Evolutionary conservation across 2,329 filamentous ascomycete species (phyloP).

Genomic region (Alternaria tenuissima): DNA sequence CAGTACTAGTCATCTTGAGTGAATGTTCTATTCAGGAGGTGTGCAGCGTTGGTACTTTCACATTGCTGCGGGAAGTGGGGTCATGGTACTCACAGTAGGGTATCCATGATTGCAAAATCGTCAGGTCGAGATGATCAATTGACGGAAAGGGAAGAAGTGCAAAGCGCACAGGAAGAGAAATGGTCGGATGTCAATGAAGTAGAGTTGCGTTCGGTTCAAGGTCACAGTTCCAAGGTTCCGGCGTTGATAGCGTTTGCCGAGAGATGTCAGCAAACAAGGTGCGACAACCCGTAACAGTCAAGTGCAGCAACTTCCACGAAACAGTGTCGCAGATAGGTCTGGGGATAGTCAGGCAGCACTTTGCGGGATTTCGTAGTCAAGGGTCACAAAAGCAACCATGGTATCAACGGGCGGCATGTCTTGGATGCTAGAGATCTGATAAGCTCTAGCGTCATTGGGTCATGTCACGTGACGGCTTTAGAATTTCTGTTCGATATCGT

Average conservation of each 20-base stretch:
- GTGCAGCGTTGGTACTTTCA: slow-evolving; percentile 12
- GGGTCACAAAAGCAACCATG: slow-evolving; percentile 22
- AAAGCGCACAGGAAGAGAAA: slow-evolving; percentile 13
- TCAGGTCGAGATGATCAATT: slow-evolving; percentile 9
- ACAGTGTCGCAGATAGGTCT: slow-evolving; percentile 22
- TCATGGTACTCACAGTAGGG: slow-evolving; percentile 63
- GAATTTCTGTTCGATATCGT: slow-evolving; percentile 42
- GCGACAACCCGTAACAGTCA: slow-evolving; percentile 21
- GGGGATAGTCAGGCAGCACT: slow-evolving; percentile 11
- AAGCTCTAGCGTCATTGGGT: slow-evolving; percentile 22
- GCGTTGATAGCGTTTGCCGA: slow-evolving; percentile 31
- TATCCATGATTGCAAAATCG: slow-evolving; percentile 61
- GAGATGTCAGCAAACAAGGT: slow-evolving; percentile 30
- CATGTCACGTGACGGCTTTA: slow-evolving; percentile 39
- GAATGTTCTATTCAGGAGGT: background rate
- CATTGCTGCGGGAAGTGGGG: slow-evolving; percentile 27
- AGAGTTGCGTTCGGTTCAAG: slow-evolving; percentile 27
- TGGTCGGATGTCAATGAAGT: slow-evolving; percentile 12
- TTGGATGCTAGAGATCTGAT: slow-evolving; percentile 1
- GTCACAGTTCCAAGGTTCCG: slow-evolving; percentile 24
- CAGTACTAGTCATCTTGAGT: slow-evolving; percentile 68
- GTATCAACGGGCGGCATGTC: slow-evolving; percentile 14
- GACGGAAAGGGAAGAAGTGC: slow-evolving; percentile 13
- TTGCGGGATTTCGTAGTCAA: slow-evolving; percentile 15
- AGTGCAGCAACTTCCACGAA: slow-evolving; percentile 13